Evolutionary conservation across 441 rosid species (phyloP).

Genomic region (Syzygium malaccense): DNA sequence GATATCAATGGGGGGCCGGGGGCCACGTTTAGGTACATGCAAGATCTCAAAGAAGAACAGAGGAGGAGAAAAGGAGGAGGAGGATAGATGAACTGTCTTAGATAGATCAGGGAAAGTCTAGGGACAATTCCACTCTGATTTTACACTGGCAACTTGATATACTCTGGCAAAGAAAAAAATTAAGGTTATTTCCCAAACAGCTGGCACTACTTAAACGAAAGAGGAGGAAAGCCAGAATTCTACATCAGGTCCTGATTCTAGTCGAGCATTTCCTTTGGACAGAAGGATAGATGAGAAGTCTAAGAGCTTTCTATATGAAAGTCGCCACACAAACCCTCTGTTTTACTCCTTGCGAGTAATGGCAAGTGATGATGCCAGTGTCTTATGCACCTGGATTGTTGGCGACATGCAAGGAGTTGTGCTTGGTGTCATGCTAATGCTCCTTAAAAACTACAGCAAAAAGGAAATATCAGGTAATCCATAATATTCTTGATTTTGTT

Average conservation of each 20-base stretch:
- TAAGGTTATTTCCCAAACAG: background rate
- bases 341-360: background rate
- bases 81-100: slow-evolving; percentile 55
- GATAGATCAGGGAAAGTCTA: slow-evolving; percentile 87
- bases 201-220: too few relatives aligned
- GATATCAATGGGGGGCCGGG: too few relatives aligned
- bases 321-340: background rate
- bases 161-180: slow-evolving; percentile 32
- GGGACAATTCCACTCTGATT: slow-evolving; percentile 87
- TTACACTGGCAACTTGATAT: slow-evolving; percentile 85
- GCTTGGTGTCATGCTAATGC: slow-evolving; percentile 70
- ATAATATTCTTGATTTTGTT: background rate
- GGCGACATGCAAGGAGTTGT: slow-evolving; percentile 84
- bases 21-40: background rate
- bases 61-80: background rate
- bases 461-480: slow-evolving; percentile 76
- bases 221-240: too few relatives aligned
- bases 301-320: background rate
- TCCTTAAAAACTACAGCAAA: slow-evolving; percentile 74
- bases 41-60: background rate
- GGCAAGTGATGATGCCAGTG: background rate
- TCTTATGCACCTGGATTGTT: slow-evolving; percentile 38
- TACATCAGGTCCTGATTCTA: too few relatives aligned
- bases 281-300: background rate
- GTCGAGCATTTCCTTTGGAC: too few relatives aligned